Evolutionary conservation across 495 filamentous ascomycete genomes (phyloP), one percentile per base, ranked within the genome.

Genomic region (Aspergillus sclerotiicarbonarius): DNA sequence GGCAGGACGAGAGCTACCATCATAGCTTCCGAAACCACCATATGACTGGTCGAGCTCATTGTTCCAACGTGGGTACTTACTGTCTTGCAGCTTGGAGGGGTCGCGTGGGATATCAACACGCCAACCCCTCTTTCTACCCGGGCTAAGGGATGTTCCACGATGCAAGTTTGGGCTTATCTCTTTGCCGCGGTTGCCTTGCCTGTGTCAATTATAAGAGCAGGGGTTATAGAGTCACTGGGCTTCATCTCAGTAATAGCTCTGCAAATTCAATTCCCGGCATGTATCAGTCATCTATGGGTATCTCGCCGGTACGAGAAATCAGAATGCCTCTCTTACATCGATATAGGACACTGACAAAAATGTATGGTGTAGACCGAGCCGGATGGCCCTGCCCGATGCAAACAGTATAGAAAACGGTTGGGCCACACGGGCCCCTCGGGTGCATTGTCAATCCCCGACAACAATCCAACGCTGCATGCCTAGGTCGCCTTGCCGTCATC

Each of bases 401-500:
- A n/a, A 41, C 37, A 41, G n/a, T 41, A 25, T n/a, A 15, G 15
- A 12, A 37, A 37, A 37, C 35, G n/a, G 13, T 6, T n/a, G 5
- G n/a, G n/a, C 37, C 37, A 41, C 37, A 41, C 37, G 37, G 37
- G 13, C 37, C 13, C 25, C 5, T 25, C 8, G 13, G n/a, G 7
- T 6, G 13, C 37, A n/a, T n/a, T 6, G 37, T 15, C 33, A 6
- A 37, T 37, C 15, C 35, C 35, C 35, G 15, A 41, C 13, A 9
- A 15, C n/a, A 12, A 41, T 13, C 37, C 37, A 41, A 41, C 8
- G 25, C 16, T 31, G 39, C 21, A 12, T 32, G 4, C 4, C 57
- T 54, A 66, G 8, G 49, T 56, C 37, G 62, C 67, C 53, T 69
- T 70, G 43, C 61, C 69, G 35, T 75, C 74, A 44, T 81, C 79